Evolutionary conservation across 352 stramenopile species (phyloP), one percentile per base, ranked within the genome.

Genomic region (Phytophthora macrochlamydospora): DNA sequence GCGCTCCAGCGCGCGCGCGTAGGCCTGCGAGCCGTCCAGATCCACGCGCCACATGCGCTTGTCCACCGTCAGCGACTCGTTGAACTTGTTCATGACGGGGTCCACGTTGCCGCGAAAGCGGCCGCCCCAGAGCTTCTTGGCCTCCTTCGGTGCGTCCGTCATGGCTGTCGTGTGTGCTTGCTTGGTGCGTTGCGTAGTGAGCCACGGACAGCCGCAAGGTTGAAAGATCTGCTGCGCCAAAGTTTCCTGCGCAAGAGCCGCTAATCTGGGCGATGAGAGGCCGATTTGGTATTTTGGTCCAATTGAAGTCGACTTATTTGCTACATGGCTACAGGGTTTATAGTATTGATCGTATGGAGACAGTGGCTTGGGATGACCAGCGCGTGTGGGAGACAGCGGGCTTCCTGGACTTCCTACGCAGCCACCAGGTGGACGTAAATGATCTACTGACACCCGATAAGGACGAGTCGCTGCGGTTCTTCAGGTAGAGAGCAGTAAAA

Each of bases 81-180:
- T 99, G 76, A 99, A 99, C 82, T 99, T 99, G 81, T 98, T 92
- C 93, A 98, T 98, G 43, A 97, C 78, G 5, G 94, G 94, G 71
- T 99, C 96, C 78, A 98, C 95, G 67, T 98, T 95, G 66, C 92
- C 93, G 64, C 93, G 94, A 81, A 98, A 98, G 33, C 95, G 84
- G 4, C 95, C 95, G 69, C 95, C 95, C 87, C 87, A 95, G 31
- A 95, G 83, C 72, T 95, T 95, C 73, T 92, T 92, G 56, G 83
- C 78, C 49, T 80, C 76, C 42, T 62, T 70, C 24, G 77, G 56
- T 54, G 68, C 54, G 29, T 78, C 64, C 32, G 61, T 79, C 56
- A 77, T 83, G 3, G 74, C 81, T 2, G 14, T 37, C 50, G 52
- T 55, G 13, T 18, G 28, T 45, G 49, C 18, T 29, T 33, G 18